Conservation (phyloP, 2,329 filamentous ascomycete species). For the Sporothrix curviconia region DNA sequence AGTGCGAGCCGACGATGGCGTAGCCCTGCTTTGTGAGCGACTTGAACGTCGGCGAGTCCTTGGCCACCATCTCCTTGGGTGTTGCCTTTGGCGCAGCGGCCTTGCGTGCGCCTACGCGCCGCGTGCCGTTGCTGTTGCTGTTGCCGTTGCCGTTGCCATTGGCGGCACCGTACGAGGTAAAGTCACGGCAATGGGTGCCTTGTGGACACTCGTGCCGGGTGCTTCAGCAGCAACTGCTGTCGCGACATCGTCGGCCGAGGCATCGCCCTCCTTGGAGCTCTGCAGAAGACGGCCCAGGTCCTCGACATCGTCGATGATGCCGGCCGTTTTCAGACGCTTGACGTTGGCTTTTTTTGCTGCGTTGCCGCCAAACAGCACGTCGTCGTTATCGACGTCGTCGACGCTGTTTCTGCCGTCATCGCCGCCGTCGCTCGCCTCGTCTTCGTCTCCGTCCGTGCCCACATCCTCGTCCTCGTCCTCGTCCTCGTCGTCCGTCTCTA, state of each 20-base stretch:
- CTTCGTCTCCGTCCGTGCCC: constrained; percentile 27
- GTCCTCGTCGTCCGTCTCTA: constrained; percentile 77
- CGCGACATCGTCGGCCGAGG: constrained; percentile 21
- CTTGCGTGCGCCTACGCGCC: constrained; percentile 24
- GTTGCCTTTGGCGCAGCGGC: constrained; percentile 35
- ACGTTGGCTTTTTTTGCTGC: constrained; percentile 32
- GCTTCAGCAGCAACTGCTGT: neutral
- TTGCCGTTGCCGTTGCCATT: constrained; percentile 30
- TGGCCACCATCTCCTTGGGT: constrained; percentile 90
- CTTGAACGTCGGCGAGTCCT: constrained; percentile 78
- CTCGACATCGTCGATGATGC: constrained; percentile 69
- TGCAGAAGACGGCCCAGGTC: constrained; percentile 66
- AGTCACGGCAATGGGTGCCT: constrained; percentile 66
- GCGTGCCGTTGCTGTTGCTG: constrained; percentile 23
- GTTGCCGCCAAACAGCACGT: constrained; percentile 44
- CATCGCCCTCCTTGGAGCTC: constrained; percentile 34
- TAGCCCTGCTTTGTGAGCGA: constrained; percentile 95
- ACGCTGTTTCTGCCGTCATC: constrained; percentile 34
- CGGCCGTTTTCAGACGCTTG: constrained; percentile 37
- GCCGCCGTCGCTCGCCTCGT: constrained; percentile 58
- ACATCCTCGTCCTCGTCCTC: constrained; percentile 68
- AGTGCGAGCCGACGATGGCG: constrained; percentile 89
- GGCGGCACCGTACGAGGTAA: constrained; percentile 61
- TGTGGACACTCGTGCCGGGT: constrained; percentile 9
- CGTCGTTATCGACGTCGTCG: constrained; percentile 38